Base-by-base conservation (phyloP, 352 stramenopile species). In the Pythium angustatum region DNA sequence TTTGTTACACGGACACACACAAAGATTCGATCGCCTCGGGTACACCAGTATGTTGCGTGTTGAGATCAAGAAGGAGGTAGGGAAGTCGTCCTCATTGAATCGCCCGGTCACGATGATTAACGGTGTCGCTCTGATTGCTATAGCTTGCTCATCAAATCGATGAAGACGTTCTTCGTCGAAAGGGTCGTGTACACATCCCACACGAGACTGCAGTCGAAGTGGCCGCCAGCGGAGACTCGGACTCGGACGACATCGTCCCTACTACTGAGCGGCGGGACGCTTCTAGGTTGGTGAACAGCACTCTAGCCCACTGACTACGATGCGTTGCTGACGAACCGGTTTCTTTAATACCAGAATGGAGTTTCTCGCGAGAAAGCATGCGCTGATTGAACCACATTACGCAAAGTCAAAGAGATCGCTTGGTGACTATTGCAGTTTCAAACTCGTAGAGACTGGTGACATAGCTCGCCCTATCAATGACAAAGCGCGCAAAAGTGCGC, bases 51-150 rank as follows among this genome's bases (percentile, higher is more conserved):
- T 89, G 76, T 41, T 93, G 21, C 79, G 78, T 3, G 12, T 67
- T 4, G 82, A 90, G 44, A 91, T 93, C 53, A 88, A 90, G 51
- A 88, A 87, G 38, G 81, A 93, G 74, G 83, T 90, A 63, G 27
- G 24, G n/a, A n/a, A n/a, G n/a, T n/a, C n/a, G n/a, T n/a, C n/a
- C n/a, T n/a, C n/a, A n/a, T n/a, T 6, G 12, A 48, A 24, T 45
- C 5, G 5, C 2, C 10, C 31, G n/a, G 34, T 34, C 1, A 21
- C 24, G 15, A 26, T 59, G 6, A 31, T 33, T 45, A 12, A 47
- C 33, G 30, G 10, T 47, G 1, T 36, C 1, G 3, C 19, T 15
- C 19, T 8, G 19, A 22, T 50, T 14, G 49, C 2, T 47, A 17
- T 52, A 89, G 77, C 79, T 91, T 12, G 73, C 77, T 11, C 60